Evolutionary conservation across 2,329 filamentous ascomycete species (phyloP), one percentile per base, ranked within the genome.

Genomic region (Colletotrichum sp.): DNA sequence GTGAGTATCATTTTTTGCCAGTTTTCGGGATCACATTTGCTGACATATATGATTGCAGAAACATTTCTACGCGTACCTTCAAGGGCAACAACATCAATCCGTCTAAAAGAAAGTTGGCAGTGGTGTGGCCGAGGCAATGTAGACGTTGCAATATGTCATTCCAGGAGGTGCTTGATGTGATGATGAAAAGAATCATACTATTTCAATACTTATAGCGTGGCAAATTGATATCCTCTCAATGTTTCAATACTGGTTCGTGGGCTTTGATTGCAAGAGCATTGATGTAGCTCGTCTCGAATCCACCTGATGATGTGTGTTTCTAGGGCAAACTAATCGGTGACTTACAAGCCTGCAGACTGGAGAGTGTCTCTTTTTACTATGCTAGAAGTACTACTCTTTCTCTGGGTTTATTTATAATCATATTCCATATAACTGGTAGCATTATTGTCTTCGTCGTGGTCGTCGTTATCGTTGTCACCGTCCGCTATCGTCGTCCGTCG

Each of bases 1-100:
- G 91, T 92, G 85, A 83, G 91, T 87, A 44, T 12, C 4, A 3
- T 6, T 34, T 63, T 34, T 27, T 19, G 6, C 3, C 44, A 44
- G 0, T n/a, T 44, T 0, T 8, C 12, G 4, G 13, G 6, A 28
- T 25, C 67, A 19, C 27, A 16, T 27, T 68, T 22, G 22, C 57
- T 57, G 19, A 44, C 12, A 32, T 19, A 3, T 55, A 74, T 19
- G 19, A 8, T 8, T 36, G 55, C 78, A 91, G 89, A 88, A 85
- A 83, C 84, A 89, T 3, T 91, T 92, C 78, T 82, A 82, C 48
- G 88, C 87, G 4, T 91, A 87, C 78, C 88, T 91, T 86, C 82
- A 85, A 0, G 88, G 88, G 9, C 88, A 90, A 72, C 79, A 84
- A 6, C 79, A 83, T 30, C 83, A 85, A 71, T 81, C 74, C 6